Conservation (phyloP, 306 rosid genomes). For the Trifolium pratense region DNA sequence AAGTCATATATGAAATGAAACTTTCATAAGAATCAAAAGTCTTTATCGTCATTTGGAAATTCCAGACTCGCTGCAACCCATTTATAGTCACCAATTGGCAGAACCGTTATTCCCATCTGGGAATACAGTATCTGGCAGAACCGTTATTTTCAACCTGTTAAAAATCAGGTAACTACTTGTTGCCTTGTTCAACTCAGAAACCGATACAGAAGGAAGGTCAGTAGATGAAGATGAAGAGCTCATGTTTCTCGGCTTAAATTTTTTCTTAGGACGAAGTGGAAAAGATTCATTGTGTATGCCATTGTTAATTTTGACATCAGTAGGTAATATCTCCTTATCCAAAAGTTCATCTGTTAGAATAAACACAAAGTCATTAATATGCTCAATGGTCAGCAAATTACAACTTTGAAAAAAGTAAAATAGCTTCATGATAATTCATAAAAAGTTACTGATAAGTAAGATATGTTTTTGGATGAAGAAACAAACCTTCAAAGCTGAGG, state of each 20-base stretch:
- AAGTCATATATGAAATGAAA: not conserved
- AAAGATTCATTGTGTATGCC: slow-evolving; percentile 20
- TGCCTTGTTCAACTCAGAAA: slow-evolving; percentile 21
- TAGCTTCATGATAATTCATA: not conserved
- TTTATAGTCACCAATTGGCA: not conserved
- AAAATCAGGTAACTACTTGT: not conserved
- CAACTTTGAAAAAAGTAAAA: not conserved
- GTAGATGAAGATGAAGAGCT: slow-evolving; percentile 3
- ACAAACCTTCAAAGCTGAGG: slow-evolving; percentile 28
- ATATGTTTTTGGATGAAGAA: slow-evolving; percentile 17
- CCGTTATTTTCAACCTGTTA: not conserved
- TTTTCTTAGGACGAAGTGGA: slow-evolving; percentile 16
- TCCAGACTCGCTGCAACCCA: not conserved
- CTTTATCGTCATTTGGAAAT: not conserved
- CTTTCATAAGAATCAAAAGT: not conserved
- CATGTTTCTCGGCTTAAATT: not conserved
- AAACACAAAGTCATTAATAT: not conserved
- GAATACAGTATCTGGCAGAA: not conserved
- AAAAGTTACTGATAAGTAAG: not conserved
- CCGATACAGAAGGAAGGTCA: slow-evolving; percentile 22
- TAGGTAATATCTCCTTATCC: slow-evolving; percentile 27
- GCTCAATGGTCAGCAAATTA: not conserved
- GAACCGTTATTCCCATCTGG: not conserved
- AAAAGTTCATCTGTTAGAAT: slow-evolving; percentile 34
- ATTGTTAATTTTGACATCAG: slow-evolving; percentile 6